Percentiles rank a stretch among this genome's conserved stretches.
These are phyloP conservation scores for Candida railenensis DNA, from an alignment of 805 yeast genomes.

Conservation along the genomic window DNA sequence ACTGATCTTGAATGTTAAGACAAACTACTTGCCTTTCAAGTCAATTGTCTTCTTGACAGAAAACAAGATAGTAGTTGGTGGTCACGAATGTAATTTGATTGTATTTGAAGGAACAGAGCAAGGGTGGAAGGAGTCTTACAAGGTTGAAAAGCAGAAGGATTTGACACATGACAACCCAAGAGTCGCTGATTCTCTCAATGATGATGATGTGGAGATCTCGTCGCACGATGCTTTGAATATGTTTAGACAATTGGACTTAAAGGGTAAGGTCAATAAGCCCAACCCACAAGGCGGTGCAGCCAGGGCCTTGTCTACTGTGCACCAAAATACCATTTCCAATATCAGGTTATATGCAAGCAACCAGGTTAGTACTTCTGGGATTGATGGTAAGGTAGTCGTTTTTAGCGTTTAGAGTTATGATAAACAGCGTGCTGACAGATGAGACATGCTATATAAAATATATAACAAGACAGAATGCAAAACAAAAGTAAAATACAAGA, in stretches of 20 bases:
- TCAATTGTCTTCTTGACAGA: conserved; percentile 70
- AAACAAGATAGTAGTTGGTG: conserved; percentile 76
- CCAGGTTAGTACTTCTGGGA: conserved; percentile 68
- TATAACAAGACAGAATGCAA: background rate
- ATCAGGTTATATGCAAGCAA: conserved; percentile 48
- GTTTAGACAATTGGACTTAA: conserved; percentile 93
- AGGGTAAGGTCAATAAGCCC: conserved; percentile 67
- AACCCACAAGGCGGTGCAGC: conserved; percentile 22
- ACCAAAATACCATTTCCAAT: conserved; percentile 84
- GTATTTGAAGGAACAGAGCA: conserved; percentile 69
- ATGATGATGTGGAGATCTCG: conserved; percentile 54
- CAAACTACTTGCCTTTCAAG: conserved; percentile 77
- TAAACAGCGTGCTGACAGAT: no score
- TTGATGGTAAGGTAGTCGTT: conserved; percentile 89
- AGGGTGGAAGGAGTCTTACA: conserved; percentile 61
- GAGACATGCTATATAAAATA: no score
- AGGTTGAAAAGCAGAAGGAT: conserved; percentile 51
- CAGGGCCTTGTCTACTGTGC: conserved; percentile 65
- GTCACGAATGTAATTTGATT: conserved; percentile 89
- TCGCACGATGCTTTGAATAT: conserved; percentile 83
- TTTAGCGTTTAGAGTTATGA: conserved; percentile 41
- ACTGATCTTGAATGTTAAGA: conserved; percentile 56
- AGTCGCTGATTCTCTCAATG: conserved; percentile 20
- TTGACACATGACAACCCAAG: conserved; percentile 37
- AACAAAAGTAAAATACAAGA: background rate